phyloP scores from a whole-genome alignment of 1,284 basidiomycete genomes.

The Thecaphora thlaspeos region DNA sequence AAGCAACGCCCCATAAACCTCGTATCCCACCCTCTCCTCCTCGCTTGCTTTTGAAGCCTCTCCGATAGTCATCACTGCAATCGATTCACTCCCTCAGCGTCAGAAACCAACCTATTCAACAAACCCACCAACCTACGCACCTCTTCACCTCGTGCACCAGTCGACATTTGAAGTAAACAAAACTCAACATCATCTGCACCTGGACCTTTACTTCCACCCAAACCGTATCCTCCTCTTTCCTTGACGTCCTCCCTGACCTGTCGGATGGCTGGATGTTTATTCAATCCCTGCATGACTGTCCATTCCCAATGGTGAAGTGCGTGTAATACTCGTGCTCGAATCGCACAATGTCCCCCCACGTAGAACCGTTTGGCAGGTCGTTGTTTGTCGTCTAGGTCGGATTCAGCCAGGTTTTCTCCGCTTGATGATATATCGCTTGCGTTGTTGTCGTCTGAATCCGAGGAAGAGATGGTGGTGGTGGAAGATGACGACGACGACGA shows the following conservation, averaged over 20 bases:
- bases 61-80: too few relatives aligned
- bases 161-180: neutral
- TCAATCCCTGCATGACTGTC: conserved; percentile 24
- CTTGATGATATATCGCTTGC: conserved; percentile 10
- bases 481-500: too few relatives aligned
- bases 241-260: conserved; percentile 1
- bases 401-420: conserved; percentile 12
- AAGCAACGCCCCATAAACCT: neutral
- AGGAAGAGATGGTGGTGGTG: too few relatives aligned
- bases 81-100: neutral
- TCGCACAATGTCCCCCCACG: conserved; percentile 24
- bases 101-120: neutral
- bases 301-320: conserved; percentile 38
- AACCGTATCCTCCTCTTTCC: neutral
- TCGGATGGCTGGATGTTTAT: conserved; percentile 16
- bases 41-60: neutral
- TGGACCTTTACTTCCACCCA: neutral
- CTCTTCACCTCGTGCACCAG: neutral
- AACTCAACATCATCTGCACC: neutral
- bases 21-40: neutral
- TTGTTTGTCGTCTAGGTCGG: conserved; percentile 2
- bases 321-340: conserved; percentile 22
- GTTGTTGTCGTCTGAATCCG: conserved; percentile 1
- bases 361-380: conserved; percentile 13
- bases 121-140: neutral